Base-by-base conservation (phyloP, 371 early-diverging fungal species). In the Smittium culicis region DNA sequence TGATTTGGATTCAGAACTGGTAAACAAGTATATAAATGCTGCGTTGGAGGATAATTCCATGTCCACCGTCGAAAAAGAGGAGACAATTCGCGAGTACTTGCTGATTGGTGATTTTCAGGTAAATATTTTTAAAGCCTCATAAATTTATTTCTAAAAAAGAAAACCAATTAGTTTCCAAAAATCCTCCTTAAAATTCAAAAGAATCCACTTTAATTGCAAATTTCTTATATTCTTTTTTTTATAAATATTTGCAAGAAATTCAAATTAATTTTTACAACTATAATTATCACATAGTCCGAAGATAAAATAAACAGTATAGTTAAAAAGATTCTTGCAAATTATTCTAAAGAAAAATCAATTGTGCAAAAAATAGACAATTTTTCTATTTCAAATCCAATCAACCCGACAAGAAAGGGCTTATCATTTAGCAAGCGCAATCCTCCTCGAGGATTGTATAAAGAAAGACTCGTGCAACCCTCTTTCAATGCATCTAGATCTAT, bases 11-110 rank as follows among this genome's bases (percentile, higher is more conserved):
- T 63, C 63, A 2, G 63, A 63, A 30, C 31, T 63, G 3, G 33
- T 63, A 2, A 35, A 33, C n/a, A 63, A 63, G 63, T 63, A 63
- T 63, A n/a, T 63, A 2, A 63, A 63, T 32, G 63, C n/a, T 34
- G 35, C 63, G 17, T n/a, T 63, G 2, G 31, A 30, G n/a, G 63
- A 63, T 33, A 24, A n/a, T n/a, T 63, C 63, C 5, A 63, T 63
- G n/a, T 35, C 63, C n/a, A 27, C 24, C 14, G 3, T 17, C 5
- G 63, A 63, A 63, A 63, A 63, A 35, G 33, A 63, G 35, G 63
- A 63, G n/a, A 63, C 35, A 30, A 63, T 63, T 24, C n/a, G 33
- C 5, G 63, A 63, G 33, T 63, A 63, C 34, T n/a, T 63, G 14
- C 2, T 33, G 63, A 63, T 11, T 32, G 63, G 63, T 31, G 33